Evolutionary conservation across 305 asterid species (phyloP).

Genomic region (Solanum hybrid): DNA sequence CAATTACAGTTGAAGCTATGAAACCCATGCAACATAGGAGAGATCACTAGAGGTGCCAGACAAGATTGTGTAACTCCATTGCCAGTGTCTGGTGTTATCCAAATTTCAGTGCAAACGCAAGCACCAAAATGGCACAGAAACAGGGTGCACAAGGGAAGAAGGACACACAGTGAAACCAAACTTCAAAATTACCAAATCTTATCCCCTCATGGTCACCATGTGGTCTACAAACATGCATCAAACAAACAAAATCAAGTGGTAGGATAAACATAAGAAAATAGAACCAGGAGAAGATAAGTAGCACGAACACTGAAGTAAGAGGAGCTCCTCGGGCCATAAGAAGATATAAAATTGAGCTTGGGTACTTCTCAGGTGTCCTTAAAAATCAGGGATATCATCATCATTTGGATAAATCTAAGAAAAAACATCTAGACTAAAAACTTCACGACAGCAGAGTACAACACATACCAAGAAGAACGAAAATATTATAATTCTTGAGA

Average conservation of each 20-base stretch:
- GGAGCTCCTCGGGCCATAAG: not conserved
- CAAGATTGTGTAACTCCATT: not conserved
- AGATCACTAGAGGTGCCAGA: not conserved
- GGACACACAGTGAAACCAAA: not conserved
- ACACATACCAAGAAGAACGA: not conserved
- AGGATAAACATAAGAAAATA: not conserved
- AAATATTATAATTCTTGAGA: no score
- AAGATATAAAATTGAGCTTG: not conserved
- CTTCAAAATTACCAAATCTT: not conserved
- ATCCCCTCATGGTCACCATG: not conserved
- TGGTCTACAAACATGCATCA: not conserved
- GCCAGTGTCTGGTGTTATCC: not conserved
- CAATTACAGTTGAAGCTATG: not conserved
- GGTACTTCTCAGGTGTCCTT: not conserved
- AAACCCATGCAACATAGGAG: not conserved
- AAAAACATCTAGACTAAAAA: not conserved
- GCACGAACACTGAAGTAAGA: not conserved
- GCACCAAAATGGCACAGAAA: not conserved
- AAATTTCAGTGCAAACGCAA: not conserved
- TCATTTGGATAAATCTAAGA: not conserved
- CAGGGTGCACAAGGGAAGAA: not conserved
- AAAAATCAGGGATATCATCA: not conserved
- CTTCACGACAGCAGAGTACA: not conserved
- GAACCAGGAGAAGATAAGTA: not conserved
- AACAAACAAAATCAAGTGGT: not conserved